phyloP scores from a whole-genome alignment of 257 asterid genomes.

The Galeopsis tetrahit region DNA sequence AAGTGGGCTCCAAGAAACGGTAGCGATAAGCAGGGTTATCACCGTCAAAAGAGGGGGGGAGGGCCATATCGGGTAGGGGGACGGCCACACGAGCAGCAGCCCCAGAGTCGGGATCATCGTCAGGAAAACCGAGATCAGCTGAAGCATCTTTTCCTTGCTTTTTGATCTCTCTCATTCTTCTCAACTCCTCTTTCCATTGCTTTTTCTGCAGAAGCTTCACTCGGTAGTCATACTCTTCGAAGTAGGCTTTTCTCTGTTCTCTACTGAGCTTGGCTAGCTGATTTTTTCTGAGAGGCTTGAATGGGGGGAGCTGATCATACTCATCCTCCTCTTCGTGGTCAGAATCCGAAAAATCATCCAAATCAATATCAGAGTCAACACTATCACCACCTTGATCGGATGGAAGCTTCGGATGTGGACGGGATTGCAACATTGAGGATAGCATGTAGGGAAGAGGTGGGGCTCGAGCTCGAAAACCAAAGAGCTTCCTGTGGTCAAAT shows the following conservation, averaged over 20 bases:
- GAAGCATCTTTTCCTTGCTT: conserved; percentile 58
- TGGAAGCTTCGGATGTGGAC: conserved; percentile 87
- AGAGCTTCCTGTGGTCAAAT: conserved; percentile 75
- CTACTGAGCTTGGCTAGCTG: conserved; percentile 73
- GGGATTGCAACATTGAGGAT: conserved; percentile 92
- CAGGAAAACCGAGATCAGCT: conserved; percentile 49
- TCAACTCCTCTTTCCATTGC: conserved; percentile 88
- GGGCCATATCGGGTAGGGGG: conserved; percentile 96
- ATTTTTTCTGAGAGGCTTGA: conserved; percentile 78
- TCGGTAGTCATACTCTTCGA: conserved; percentile 90
- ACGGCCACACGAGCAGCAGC: conserved; percentile 92
- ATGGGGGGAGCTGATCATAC: conserved; percentile 98
- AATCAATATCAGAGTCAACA: conserved; percentile 83
- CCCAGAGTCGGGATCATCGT: conserved; percentile 79
- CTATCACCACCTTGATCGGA: conserved; percentile 78
- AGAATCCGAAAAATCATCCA: conserved; percentile 80
- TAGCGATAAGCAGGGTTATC: conserved; percentile 82
- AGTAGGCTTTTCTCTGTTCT: conserved; percentile 87
- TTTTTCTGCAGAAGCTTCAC: conserved; percentile 95
- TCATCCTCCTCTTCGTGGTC: conserved; percentile 90
- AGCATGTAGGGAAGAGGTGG: conserved; percentile 96
- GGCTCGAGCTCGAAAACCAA: conserved; percentile 77
- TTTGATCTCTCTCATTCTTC: conserved; percentile 72
- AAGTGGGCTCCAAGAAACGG: conserved; percentile 94
- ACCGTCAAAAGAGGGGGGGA: conserved; percentile 87